These are phyloP conservation scores for Prorocentrum cordatum DNA, from an alignment of 169 alveolate species.

Conservation along the genomic window DNA sequence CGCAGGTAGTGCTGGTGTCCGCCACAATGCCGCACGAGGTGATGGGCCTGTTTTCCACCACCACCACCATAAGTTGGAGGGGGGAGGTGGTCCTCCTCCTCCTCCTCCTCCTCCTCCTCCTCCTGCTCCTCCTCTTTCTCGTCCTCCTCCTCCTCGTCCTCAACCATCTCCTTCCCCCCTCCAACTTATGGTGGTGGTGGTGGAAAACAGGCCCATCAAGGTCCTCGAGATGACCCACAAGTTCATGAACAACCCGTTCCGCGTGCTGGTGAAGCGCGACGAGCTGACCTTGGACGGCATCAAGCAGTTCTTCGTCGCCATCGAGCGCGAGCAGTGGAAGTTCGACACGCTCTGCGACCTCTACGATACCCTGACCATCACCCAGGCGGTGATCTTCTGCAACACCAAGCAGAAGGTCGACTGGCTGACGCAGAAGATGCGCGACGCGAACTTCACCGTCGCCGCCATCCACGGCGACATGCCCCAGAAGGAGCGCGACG, in stretches of 20 bases:
- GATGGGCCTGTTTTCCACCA: no score
- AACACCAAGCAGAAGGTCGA: conserved; percentile 87
- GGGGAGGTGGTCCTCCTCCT: no score
- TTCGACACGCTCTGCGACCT: conserved; percentile 96
- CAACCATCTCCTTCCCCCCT: no score
- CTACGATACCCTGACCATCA: conserved; percentile 93
- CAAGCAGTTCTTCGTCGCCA: conserved; percentile 93
- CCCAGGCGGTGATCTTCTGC: conserved; percentile 98
- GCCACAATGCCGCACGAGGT: conserved; percentile 99
- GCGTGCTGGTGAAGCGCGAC: conserved; percentile 87
- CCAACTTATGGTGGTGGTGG: conserved; percentile 93
- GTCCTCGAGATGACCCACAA: conserved; percentile 75
- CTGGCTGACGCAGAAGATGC: conserved; percentile 93
- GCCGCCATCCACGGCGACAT: conserved; percentile 73
- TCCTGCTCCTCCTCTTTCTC: no score
- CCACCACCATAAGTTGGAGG: no score
- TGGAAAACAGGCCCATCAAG: conserved; percentile 98
- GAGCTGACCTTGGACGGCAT: conserved; percentile 97
- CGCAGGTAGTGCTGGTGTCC: conserved; percentile 93
- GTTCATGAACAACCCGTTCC: conserved; percentile 96
- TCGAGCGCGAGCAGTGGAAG: conserved; percentile 98
- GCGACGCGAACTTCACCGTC: conserved; percentile 93
- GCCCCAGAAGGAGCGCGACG: conserved; percentile 95
- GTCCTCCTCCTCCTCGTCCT: no score
- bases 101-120: no score